Evolutionary conservation across 2,329 filamentous ascomycete genomes (phyloP), one percentile per base, ranked within the genome.

Genomic region (Botrytis squamosa): DNA sequence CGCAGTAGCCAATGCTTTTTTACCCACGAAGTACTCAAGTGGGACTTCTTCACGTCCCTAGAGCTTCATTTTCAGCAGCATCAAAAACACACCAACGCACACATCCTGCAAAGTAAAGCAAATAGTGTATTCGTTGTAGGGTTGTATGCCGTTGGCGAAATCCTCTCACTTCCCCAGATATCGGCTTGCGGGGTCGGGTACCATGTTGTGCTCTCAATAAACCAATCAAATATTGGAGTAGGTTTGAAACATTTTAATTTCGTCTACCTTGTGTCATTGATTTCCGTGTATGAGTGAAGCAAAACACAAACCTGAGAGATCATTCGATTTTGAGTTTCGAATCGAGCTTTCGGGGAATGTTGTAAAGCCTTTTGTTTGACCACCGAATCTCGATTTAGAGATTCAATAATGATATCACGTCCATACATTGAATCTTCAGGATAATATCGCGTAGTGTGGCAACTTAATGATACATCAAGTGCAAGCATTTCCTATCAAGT

Each of bases 131-230:
- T 36, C 10, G 25, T 62, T 62, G 14, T 40, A 40, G 36, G 22
- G 25, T 42, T 38, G 8, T 63, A 18, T 18, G 52, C 36, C 25
- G 20, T 57, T 25, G 20, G 38, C 60, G 3, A 44, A 36, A 55
- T n/a, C 33, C 62, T 64, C 25, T 18, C 5, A 20, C 18, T 16
- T 64, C 60, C 16, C 25, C 25, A 16, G 60, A 59, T 22, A 42
- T 42, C 38, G 63, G 63, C 70, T 68, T 72, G 70, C 70, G 63
- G 63, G 64, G 64, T 72, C 63, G 33, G 52, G 49, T 67, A 49
- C 63, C 46, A 38, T 49, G 46, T 38, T 68, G 63, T 72, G 63
- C 38, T 66, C 29, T 66, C 29, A 40, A 65, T 20, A 38, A 67
- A 40, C 40, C 70, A 72, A 68, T 59, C 29, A 38, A 62, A 42